Evolutionary conservation across 306 rosid species (phyloP).

Genomic region (Castanopsis chinensis): DNA sequence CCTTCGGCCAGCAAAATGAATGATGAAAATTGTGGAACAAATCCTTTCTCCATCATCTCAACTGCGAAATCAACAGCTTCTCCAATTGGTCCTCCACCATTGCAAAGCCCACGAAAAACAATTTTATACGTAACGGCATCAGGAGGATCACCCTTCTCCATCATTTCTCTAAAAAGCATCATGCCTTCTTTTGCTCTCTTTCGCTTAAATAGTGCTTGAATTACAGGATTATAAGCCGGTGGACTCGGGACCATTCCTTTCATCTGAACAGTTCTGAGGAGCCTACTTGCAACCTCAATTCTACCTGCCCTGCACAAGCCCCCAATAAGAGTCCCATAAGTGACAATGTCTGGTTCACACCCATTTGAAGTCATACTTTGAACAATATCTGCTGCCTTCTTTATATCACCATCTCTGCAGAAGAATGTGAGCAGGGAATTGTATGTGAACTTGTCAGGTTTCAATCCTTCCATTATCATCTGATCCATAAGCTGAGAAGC

Average conservation of each 20-base stretch:
- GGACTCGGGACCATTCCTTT: slow-evolving; percentile 81
- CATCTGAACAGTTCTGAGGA: slow-evolving; percentile 84
- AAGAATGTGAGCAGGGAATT: slow-evolving; percentile 74
- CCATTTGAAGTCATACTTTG: slow-evolving; percentile 80
- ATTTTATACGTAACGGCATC: slow-evolving; percentile 70
- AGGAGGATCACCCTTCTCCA: slow-evolving; percentile 73
- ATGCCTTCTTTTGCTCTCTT: slow-evolving; percentile 77
- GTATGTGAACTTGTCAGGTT: slow-evolving; percentile 86
- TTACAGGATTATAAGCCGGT: slow-evolving; percentile 74
- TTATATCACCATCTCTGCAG: slow-evolving; percentile 73
- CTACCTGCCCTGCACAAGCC: slow-evolving; percentile 93
- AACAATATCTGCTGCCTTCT: slow-evolving; percentile 83
- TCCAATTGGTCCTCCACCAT: slow-evolving; percentile 81
- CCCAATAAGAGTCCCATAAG: slow-evolving; percentile 69
- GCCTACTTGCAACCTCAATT: slow-evolving; percentile 70
- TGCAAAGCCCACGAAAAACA: slow-evolving; percentile 85
- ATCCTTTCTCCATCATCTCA: slow-evolving; percentile 78
- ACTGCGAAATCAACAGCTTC: slow-evolving; percentile 80
- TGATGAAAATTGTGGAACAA: slow-evolving; percentile 63
- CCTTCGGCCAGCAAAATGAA: slow-evolving; percentile 83
- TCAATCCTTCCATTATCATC: slow-evolving; percentile 93
- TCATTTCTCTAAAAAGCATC: slow-evolving; percentile 90
- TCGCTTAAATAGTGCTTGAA: slow-evolving; percentile 66
- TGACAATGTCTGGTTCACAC: slow-evolving; percentile 83
- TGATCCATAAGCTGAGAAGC: slow-evolving; percentile 94